These are phyloP conservation scores for Arachis hypogaea DNA, from an alignment of 306 rosid species.

Conservation along the genomic window DNA sequence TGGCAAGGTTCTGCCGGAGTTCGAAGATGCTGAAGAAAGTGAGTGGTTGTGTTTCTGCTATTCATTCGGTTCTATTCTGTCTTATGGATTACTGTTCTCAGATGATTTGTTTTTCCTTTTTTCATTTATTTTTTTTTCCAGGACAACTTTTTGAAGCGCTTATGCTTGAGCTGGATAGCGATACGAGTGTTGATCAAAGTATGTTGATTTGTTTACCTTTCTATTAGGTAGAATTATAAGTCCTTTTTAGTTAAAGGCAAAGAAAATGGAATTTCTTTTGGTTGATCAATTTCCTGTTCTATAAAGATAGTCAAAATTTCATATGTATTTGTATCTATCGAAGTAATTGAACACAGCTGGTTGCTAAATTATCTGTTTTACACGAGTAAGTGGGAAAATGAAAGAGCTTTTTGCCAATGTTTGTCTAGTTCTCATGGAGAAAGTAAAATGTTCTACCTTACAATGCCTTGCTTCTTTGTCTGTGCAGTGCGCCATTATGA, in stretches of 20 bases:
- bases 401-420: not conserved
- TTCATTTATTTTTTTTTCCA: conserved; percentile 45
- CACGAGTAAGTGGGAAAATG: not conserved
- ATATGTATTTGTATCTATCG: not conserved
- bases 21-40: conserved; percentile 85
- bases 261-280: not conserved
- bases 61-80: conserved; percentile 17
- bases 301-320: not conserved
- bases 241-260: too few species aligned
- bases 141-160: conserved; percentile 69
- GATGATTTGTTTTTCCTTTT: not conserved
- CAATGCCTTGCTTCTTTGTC: conserved; percentile 20
- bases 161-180: conserved; percentile 75
- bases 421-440: conserved; percentile 14
- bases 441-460: conserved; percentile 38
- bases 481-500: conserved; percentile 91
- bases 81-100: conserved; percentile 22
- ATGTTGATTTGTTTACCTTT: conserved; percentile 45
- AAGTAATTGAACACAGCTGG: conserved; percentile 8
- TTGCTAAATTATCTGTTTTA: conserved; percentile 18
- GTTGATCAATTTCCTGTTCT: not conserved
- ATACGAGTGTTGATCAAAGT: conserved; percentile 57
- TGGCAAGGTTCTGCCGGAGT: conserved; percentile 76
- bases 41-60: conserved; percentile 36
- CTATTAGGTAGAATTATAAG: too few species aligned